phyloP scores from a whole-genome alignment of 495 filamentous ascomycete genomes.

The Aspergillus leporis region DNA sequence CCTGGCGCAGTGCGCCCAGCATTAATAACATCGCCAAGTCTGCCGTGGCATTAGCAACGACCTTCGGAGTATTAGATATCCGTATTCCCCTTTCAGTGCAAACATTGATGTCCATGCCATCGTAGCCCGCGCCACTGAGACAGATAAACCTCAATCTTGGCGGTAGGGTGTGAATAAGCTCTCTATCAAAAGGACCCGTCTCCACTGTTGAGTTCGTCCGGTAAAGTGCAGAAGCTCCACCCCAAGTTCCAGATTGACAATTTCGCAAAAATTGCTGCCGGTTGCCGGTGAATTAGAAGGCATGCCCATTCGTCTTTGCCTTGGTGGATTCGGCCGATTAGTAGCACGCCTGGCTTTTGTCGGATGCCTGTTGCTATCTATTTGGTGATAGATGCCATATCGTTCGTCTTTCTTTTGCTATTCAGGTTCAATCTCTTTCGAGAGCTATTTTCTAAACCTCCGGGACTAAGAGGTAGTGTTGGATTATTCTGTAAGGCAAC shows the following conservation, averaged over 20 bases:
- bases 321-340: background rate
- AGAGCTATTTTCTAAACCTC: too few relatives aligned
- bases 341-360: background rate
- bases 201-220: background rate
- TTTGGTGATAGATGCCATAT: background rate
- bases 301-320: background rate
- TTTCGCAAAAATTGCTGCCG: background rate
- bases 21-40: conserved; percentile 66
- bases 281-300: background rate
- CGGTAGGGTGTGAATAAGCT: background rate
- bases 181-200: background rate
- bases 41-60: conserved; percentile 68
- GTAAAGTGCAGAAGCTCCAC: background rate
- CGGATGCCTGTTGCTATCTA: too few relatives aligned
- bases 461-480: too few relatives aligned
- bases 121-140: conserved; percentile 60
- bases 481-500: too few relatives aligned
- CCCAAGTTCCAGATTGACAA: conserved; percentile 5
- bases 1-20: conserved; percentile 60
- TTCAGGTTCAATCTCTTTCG: too few relatives aligned
- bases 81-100: conserved; percentile 56
- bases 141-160: conserved; percentile 50
- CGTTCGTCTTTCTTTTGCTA: too few relatives aligned
- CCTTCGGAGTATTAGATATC: conserved; percentile 65
- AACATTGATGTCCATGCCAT: conserved; percentile 61